Evolutionary conservation across 768 basidiomycete species (phyloP), one percentile per base, ranked within the genome.

Genomic region (Tephrocybe sp.): DNA sequence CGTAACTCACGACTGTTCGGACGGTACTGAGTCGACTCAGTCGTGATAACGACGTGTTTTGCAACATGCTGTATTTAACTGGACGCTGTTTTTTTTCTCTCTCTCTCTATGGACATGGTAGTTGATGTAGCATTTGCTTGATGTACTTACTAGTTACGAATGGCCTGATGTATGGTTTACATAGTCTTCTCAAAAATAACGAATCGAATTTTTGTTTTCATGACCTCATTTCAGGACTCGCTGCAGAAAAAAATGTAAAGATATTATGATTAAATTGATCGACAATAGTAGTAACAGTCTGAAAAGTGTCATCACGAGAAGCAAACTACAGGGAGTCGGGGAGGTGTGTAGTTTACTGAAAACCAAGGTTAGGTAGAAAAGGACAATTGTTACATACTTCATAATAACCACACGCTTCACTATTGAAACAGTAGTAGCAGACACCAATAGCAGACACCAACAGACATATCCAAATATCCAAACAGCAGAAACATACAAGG

Each of bases 311-410:
- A 49, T 39, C 19, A n/a, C 40, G 34, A 30, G 31, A 36, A 46
- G 23, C 35, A 38, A n/a, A 48, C 26, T 48, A 48, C 46, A 48
- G 10, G 20, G 20, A 22, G 10, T 22, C 45, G n/a, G 8, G 36
- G 16, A 23, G 13, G n/a, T 13, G n/a, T 36, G 12, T 4, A 26
- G 31, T 23, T 20, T 14, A 14, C 11, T 44, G 23, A 5, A 11
- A 39, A 17, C 38, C 13, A 31, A 3, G 13, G 16, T 26, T 3
- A 7, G 7, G 26, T 26, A 7, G 17, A 32, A n/a, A 7, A 40
- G n/a, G 30, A 16, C n/a, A 20, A 47, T 20, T 26, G n/a, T 31
- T 50, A 55, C 54, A 55, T 48, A 48, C n/a, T 46, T 47, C 36
- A 55, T 54, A 39, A 48, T 47, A 39, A 50, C 48, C 41, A 35